These are phyloP conservation scores for Fusarium duplospermum DNA, from an alignment of 2,329 filamentous ascomycete genomes.

Conservation along the genomic window DNA sequence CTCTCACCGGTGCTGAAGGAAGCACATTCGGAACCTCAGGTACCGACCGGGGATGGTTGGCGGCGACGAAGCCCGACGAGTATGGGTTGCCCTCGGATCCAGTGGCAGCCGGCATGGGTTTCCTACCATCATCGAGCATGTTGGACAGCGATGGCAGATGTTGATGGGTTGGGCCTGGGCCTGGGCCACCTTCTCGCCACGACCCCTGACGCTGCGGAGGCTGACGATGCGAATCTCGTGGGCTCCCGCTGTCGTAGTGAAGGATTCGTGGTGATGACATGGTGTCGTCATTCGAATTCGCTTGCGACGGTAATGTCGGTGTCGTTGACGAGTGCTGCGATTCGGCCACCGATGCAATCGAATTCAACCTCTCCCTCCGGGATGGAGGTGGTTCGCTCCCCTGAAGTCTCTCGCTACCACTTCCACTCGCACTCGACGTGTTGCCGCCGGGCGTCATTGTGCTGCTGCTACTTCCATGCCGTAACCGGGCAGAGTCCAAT, in stretches of 20 bases:
- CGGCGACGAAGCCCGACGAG: slow-evolving; percentile 45
- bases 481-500: slow-evolving; percentile 53
- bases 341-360: slow-evolving; percentile 59
- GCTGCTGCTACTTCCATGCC: slow-evolving; percentile 55
- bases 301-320: slow-evolving; percentile 50
- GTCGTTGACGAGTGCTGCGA: slow-evolving; percentile 57
- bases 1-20: slow-evolving; percentile 43
- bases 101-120: slow-evolving; percentile 27
- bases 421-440: slow-evolving; percentile 57
- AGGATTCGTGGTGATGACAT: slow-evolving; percentile 56
- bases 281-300: slow-evolving; percentile 56
- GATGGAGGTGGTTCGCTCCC: slow-evolving; percentile 61
- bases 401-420: slow-evolving; percentile 59
- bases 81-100: slow-evolving; percentile 40
- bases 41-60: slow-evolving; percentile 46
- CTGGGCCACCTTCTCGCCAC: slow-evolving; percentile 43
- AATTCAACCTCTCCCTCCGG: slow-evolving; percentile 61
- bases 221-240: slow-evolving; percentile 42
- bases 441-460: slow-evolving; percentile 51
- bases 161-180: slow-evolving; percentile 42
- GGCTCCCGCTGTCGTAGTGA: slow-evolving; percentile 51
- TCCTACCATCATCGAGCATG: slow-evolving; percentile 55
- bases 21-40: slow-evolving; percentile 41
- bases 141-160: slow-evolving; percentile 61
- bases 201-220: slow-evolving; percentile 43